Conservation (phyloP, 306 rosid species). For the Vigna unguiculata region DNA sequence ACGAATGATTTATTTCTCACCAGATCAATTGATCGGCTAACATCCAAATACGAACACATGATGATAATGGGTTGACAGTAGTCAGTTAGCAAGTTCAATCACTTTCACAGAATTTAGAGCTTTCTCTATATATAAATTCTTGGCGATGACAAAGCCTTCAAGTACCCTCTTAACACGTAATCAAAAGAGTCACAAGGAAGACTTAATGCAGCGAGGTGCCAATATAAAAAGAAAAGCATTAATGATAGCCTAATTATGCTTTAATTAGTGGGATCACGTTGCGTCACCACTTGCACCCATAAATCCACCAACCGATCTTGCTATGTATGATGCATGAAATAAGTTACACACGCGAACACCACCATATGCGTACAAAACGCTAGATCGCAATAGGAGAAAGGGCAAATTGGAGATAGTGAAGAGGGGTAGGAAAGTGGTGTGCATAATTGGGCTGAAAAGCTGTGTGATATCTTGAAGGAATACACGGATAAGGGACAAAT, state of each 20-base stretch:
- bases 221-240: neutral
- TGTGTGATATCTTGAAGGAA: constrained; percentile 28
- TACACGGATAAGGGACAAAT: constrained; percentile 50
- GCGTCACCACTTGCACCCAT: constrained; percentile 41
- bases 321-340: constrained; percentile 37
- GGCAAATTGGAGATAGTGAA: constrained; percentile 37
- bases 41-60: neutral
- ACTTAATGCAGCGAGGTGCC: constrained; percentile 1
- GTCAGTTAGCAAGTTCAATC: constrained; percentile 9
- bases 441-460: constrained; percentile 43
- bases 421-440: neutral
- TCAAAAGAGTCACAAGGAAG: constrained; percentile 20
- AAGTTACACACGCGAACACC: neutral
- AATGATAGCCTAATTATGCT: constrained; percentile 27
- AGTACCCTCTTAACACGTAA: constrained; percentile 14
- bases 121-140: neutral
- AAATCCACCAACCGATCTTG: constrained; percentile 46
- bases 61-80: neutral
- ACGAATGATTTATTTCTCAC: constrained; percentile 19
- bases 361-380: neutral
- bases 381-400: constrained; percentile 9
- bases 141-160: neutral
- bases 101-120: neutral
- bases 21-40: constrained; percentile 21
- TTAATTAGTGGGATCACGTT: constrained; percentile 15